phyloP scores from a whole-genome alignment of 306 rosid species.

The Alnus rubra region DNA sequence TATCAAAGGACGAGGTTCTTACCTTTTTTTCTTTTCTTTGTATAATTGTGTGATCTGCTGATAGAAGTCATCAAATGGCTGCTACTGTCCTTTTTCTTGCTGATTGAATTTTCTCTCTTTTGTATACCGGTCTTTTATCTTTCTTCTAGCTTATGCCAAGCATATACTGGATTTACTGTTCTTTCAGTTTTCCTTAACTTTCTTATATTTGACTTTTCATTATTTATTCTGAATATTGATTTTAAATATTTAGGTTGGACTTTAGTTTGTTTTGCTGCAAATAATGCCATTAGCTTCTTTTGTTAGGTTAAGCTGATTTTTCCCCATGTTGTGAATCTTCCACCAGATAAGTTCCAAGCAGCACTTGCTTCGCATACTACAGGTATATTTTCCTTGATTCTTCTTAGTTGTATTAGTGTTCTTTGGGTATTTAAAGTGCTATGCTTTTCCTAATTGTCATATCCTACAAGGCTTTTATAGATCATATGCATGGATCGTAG shows the following conservation, averaged over 20 bases:
- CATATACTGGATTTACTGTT: neutral
- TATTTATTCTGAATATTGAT: neutral
- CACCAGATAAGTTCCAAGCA: conserved; percentile 76
- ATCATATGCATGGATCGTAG: neutral
- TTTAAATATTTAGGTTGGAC: conserved; percentile 6
- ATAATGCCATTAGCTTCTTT: conserved; percentile 26
- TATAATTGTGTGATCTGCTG: conserved; percentile 7
- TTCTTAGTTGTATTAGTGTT: neutral
- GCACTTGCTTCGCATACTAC: conserved; percentile 69
- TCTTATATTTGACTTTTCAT: conserved; percentile 9
- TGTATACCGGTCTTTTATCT: neutral
- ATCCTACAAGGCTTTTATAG: neutral
- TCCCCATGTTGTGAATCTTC: conserved; percentile 71
- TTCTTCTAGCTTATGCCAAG: neutral
- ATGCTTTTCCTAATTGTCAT: neutral
- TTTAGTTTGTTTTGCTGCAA: conserved; percentile 13
- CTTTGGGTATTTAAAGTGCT: conserved; percentile 2
- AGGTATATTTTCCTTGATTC: conserved; percentile 48
- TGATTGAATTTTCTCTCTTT: neutral
- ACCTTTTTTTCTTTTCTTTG: conserved; percentile 24
- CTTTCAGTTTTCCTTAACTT: neutral
- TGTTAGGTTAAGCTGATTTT: conserved; percentile 65
- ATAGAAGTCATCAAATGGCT: neutral
- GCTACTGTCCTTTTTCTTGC: neutral
- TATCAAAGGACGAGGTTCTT: conserved; percentile 83